Conservation (phyloP, 1,139 yeast genomes). For the Sugiyamaella pinicola region DNA sequence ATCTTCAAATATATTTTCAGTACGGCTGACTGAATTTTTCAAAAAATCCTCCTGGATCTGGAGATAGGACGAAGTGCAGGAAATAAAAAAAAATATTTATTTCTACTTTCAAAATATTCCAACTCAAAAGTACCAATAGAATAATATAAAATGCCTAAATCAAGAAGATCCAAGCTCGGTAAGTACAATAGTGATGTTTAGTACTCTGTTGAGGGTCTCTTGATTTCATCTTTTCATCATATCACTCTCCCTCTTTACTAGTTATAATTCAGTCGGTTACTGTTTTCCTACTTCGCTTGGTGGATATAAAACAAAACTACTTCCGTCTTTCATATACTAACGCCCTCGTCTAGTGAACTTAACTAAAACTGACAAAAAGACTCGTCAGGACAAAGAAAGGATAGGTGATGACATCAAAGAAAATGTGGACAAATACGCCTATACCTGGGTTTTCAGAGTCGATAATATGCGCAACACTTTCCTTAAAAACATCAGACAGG, state of each 20-base stretch:
- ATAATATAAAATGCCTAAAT: constrained; percentile 74
- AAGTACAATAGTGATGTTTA: constrained; percentile 20
- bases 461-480: constrained; percentile 97
- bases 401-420: constrained; percentile 88
- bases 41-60: background rate
- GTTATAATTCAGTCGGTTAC: too few relatives aligned
- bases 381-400: constrained; percentile 86
- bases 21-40: constrained; percentile 12
- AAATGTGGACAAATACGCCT: constrained; percentile 73
- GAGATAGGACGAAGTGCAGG: constrained; percentile 1
- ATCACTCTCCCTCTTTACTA: too few relatives aligned
- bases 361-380: constrained; percentile 95
- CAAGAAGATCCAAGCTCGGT: constrained; percentile 68
- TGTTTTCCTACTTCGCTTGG: too few relatives aligned
- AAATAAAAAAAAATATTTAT: constrained; percentile 13
- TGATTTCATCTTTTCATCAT: background rate
- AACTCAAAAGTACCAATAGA: too few relatives aligned
- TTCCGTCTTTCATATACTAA: too few relatives aligned
- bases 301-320: too few relatives aligned
- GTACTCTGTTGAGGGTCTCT: too few relatives aligned
- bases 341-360: constrained; percentile 66
- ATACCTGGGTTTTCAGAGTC: constrained; percentile 81
- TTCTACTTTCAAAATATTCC: constrained; percentile 10
- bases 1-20: background rate
- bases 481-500: constrained; percentile 85